Evolutionary conservation across 1,284 basidiomycete genomes (phyloP).

Genomic region (Puccinia polysora): DNA sequence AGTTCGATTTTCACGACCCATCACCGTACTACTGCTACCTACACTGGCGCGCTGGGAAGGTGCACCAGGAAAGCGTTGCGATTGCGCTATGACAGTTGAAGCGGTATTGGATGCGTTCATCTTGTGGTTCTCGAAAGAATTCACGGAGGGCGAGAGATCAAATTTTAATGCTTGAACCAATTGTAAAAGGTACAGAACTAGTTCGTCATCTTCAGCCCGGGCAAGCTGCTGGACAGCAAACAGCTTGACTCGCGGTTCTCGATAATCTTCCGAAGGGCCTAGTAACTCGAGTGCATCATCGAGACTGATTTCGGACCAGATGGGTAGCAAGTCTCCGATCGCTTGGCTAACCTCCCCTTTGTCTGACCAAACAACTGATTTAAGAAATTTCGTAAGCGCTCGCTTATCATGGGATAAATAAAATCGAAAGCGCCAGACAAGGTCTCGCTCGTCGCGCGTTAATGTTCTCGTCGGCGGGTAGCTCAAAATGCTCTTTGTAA

Average conservation of each 20-base stretch:
- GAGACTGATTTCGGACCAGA: constrained; percentile 95
- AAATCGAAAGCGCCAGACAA: constrained; percentile 98
- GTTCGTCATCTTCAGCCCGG: constrained; percentile 92
- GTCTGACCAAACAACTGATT: constrained; percentile 96
- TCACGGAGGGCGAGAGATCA: constrained; percentile 56
- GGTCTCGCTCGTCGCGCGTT: constrained; percentile 85
- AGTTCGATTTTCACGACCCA: constrained; percentile 61
- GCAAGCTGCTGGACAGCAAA: constrained; percentile 89
- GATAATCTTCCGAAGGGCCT: constrained; percentile 69
- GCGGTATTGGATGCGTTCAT: constrained; percentile 53
- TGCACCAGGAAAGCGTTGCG: constrained; percentile 27
- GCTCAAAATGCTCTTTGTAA: constrained; percentile 74
- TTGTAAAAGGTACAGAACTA: constrained; percentile 86
- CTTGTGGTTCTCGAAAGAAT: constrained; percentile 43
- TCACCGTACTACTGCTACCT: constrained; percentile 55
- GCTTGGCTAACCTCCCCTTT: constrained; percentile 94
- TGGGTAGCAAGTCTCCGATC: constrained; percentile 86
- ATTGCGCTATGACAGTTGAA: constrained; percentile 43
- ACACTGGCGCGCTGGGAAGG: constrained; percentile 37
- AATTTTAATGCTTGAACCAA: constrained; percentile 97
- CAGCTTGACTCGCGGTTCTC: constrained; percentile 82
- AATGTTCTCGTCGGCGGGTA: constrained; percentile 85
- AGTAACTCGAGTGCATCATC: constrained; percentile 93
- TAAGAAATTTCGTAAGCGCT: constrained; percentile 88
- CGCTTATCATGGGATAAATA: constrained; percentile 81